Conservation (phyloP, 2,329 filamentous ascomycete species). For the Exophiala viscosa region DNA sequence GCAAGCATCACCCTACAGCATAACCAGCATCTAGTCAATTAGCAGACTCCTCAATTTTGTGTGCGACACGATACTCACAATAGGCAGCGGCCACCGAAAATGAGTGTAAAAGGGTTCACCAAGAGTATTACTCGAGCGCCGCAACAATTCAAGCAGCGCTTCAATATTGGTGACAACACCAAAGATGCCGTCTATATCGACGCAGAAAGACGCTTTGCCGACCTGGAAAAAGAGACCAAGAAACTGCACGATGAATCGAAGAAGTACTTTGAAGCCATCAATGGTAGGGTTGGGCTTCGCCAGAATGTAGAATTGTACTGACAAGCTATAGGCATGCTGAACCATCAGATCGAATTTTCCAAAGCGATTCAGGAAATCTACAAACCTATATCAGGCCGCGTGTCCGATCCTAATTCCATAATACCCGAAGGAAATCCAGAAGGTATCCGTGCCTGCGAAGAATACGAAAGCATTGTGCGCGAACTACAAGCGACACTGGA, state of each 20-base stretch:
- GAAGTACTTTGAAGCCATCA: constrained; percentile 97
- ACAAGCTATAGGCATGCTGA: constrained; percentile 68
- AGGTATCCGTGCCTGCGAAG: constrained; percentile 90
- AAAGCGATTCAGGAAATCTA: constrained; percentile 95
- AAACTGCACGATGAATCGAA: constrained; percentile 94
- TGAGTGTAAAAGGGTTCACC: constrained; percentile 97
- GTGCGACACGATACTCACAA: neutral
- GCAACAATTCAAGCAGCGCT: constrained; percentile 83
- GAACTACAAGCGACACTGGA: constrained; percentile 84
- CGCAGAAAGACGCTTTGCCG: constrained; percentile 86
- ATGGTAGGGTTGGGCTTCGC: constrained; percentile 53
- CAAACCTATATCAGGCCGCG: constrained; percentile 92
- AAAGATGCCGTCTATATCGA: constrained; percentile 95
- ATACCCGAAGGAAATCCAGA: constrained; percentile 82
- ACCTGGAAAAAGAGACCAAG: constrained; percentile 94
- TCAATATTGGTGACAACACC: constrained; percentile 93
- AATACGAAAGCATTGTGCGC: constrained; percentile 87
- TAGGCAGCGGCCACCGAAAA: constrained; percentile 38
- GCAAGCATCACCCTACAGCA: neutral
- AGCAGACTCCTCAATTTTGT: neutral
- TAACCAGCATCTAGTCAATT: neutral
- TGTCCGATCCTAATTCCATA: constrained; percentile 85
- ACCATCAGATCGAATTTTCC: constrained; percentile 97
- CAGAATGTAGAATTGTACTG: neutral
- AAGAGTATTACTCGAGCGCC: constrained; percentile 88